Evolutionary conservation across 1,284 basidiomycete species (phyloP).

Genomic region (Pyrrhoderma noxium): DNA sequence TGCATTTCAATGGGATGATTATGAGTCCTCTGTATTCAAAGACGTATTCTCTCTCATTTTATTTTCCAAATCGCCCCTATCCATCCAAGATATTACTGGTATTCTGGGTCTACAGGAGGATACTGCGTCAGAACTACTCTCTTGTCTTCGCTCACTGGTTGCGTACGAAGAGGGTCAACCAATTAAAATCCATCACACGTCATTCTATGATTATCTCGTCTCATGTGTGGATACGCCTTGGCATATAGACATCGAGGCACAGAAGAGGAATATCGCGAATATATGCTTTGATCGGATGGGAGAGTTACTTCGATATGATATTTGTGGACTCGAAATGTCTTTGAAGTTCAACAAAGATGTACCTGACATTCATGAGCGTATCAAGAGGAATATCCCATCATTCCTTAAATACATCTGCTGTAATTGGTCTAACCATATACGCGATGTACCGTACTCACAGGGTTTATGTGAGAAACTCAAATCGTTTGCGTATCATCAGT

Average conservation of each 20-base stretch:
- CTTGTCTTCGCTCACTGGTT: not conserved
- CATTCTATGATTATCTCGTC: too few relatives aligned
- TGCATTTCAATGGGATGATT: not conserved
- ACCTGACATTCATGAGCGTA: too few relatives aligned
- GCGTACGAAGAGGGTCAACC: not conserved
- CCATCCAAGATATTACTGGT: not conserved
- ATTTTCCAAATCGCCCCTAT: not conserved
- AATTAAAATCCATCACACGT: not conserved
- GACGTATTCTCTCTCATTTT: not conserved
- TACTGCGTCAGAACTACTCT: not conserved
- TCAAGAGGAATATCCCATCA: too few relatives aligned
- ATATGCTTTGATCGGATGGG: not conserved
- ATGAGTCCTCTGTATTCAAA: not conserved
- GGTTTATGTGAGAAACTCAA: too few relatives aligned
- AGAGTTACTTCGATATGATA: not conserved
- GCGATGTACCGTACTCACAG: too few relatives aligned
- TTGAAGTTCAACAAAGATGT: not conserved
- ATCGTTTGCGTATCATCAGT: too few relatives aligned
- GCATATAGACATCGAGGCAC: too few relatives aligned
- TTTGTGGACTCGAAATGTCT: slow-evolving; percentile 3
- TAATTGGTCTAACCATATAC: too few relatives aligned
- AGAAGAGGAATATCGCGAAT: too few relatives aligned
- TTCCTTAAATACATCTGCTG: too few relatives aligned
- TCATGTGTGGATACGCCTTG: too few relatives aligned
- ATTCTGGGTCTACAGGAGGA: not conserved